Conservation (phyloP, 148 eudicot genomes). For the Salicornia ramosissima region DNA sequence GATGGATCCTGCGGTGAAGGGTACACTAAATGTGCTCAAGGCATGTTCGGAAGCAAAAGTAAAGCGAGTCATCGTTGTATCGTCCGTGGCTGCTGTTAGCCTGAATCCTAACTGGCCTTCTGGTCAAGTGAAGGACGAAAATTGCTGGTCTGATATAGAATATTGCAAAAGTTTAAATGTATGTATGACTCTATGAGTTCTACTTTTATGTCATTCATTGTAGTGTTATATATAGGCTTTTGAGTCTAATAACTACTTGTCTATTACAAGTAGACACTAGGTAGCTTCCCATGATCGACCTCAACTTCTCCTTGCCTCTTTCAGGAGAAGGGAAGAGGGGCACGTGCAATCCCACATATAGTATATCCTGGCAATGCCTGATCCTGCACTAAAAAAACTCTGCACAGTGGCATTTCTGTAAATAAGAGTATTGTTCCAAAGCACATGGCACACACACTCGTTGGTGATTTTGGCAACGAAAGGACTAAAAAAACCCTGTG, state of each 20-base stretch:
- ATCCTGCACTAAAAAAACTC: too few relatives aligned
- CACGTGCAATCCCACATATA: too few relatives aligned
- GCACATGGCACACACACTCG: too few relatives aligned
- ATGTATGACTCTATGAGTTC: constrained; percentile 5
- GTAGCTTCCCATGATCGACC: too few relatives aligned
- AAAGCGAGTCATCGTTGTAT: constrained; percentile 41
- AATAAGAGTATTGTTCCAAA: too few relatives aligned
- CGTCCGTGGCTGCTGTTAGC: constrained; percentile 38
- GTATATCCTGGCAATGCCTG: too few relatives aligned
- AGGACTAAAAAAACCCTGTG: too few relatives aligned
- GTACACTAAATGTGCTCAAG: constrained; percentile 40
- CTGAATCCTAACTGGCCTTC: constrained; percentile 51
- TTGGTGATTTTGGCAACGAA: too few relatives aligned
- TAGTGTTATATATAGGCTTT: neutral
- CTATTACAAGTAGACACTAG: neutral
- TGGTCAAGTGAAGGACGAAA: constrained; percentile 44
- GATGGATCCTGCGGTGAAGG: constrained; percentile 45
- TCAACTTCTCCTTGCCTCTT: too few relatives aligned
- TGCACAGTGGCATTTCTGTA: too few relatives aligned
- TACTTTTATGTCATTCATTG: neutral
- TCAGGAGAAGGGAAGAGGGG: too few relatives aligned
- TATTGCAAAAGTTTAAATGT: constrained; percentile 36
- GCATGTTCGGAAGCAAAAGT: constrained; percentile 47
- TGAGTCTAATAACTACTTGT: neutral
- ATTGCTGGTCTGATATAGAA: constrained; percentile 50